Evolutionary conservation across 192 early-diverging fungal species (phyloP), one percentile per base, ranked within the genome.

Genomic region (Diversispora epigaea): DNA sequence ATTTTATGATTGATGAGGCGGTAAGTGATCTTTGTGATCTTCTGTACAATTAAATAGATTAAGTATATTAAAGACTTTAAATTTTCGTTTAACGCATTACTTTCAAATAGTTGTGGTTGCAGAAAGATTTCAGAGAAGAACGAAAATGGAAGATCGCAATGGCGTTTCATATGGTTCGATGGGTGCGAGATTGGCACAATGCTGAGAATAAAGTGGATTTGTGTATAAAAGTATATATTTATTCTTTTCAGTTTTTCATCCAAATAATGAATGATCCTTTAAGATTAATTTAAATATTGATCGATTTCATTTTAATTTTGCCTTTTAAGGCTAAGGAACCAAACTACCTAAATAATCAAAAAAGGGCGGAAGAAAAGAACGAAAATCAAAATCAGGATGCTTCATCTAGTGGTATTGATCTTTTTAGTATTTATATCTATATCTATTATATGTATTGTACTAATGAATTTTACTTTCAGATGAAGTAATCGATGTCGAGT

Each of bases 121-220:
- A 84, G 25, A 89, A 86, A 39, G 94, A 96, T 72, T 95, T 93
- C 80, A 87, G 87, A 66, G 88, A 95, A 69, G 94, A 96, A 75
- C 80, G 89, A 50, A 86, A 85, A 50, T 93, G 92, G 93, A 96
- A 96, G 79, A 90, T 91, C 41, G 90, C 87, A 8, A 84, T 80
- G 14, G 91, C 93, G 0, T 91, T 82, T 73, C 86, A 80, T 49
- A 62, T 95, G 1, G 87, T 89, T 0, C 80, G 81, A 50, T 86
- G 86, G 77, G 80, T 92, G 8, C 81, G 90, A 84, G 93, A 91
- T 50, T 95, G 91, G 90, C 93, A 94, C 84, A 68, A 77, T 40
- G 76, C 89, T 6, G 73, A 78, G 6, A 90, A 94, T 78, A 93
- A 93, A 78, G 79, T 87, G 3, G 69, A 69, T 19, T 50, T 93